Evolutionary conservation across 129 eudicot species (phyloP).

Genomic region (Pittosporum tobira): DNA sequence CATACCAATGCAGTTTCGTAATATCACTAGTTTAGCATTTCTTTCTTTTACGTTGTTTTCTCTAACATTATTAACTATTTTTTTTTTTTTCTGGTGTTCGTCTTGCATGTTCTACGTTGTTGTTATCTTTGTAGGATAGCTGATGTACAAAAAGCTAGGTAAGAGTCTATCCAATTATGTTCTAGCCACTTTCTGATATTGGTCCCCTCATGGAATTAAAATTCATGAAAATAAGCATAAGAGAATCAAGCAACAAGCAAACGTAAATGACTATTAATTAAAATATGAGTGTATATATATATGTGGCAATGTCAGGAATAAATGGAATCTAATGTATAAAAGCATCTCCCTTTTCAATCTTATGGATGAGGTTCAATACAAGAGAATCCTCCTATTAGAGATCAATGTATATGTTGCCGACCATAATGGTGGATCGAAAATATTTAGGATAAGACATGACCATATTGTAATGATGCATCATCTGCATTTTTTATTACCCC

Average conservation of each 20-base stretch:
- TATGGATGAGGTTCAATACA: slow-evolving; percentile 2
- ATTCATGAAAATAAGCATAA: slow-evolving; percentile 3
- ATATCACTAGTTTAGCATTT: neutral
- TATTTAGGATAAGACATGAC: neutral
- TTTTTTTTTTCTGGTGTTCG: slow-evolving; percentile 8
- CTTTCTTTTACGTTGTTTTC: slow-evolving; percentile 13
- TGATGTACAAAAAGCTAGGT: slow-evolving; percentile 29
- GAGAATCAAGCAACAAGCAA: neutral
- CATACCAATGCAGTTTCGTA: neutral
- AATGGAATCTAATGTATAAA: slow-evolving; percentile 2
- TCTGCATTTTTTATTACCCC: neutral
- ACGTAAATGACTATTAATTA: neutral
- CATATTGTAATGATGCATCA: slow-evolving; percentile 5
- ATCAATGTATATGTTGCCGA: neutral
- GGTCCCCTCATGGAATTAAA: slow-evolving; percentile 7
- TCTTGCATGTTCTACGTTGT: slow-evolving; percentile 16
- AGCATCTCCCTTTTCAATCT: slow-evolving; percentile 8
- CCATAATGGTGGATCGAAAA: neutral
- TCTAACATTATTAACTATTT: neutral
- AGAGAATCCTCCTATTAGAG: slow-evolving; percentile 1
- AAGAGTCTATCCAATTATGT: slow-evolving; percentile 3
- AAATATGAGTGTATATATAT: too few relatives aligned
- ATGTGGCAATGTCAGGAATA: too few relatives aligned
- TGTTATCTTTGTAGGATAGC: slow-evolving; percentile 19
- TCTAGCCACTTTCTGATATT: slow-evolving; percentile 24